Percentiles rank a stretch among this genome's conserved stretches.
phyloP scores from a whole-genome alignment of 2,329 filamentous ascomycete species.

The Diplodia mutila region DNA sequence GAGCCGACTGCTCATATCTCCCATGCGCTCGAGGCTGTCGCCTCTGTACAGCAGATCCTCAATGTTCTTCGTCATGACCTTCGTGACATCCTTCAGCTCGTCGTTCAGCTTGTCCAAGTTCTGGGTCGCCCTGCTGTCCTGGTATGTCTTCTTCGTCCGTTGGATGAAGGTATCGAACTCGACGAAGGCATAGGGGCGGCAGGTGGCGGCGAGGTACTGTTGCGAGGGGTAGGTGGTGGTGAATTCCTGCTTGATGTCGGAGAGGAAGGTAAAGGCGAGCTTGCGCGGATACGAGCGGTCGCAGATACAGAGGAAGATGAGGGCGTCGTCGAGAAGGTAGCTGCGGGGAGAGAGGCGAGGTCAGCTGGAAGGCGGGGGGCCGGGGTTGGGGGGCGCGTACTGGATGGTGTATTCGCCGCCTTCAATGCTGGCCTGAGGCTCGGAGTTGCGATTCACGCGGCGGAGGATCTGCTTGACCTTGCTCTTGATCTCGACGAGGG shows the following conservation, averaged over 20 bases:
- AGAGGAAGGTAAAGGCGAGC: conserved; percentile 96
- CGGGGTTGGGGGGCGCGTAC: conserved; percentile 54
- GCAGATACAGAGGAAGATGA: conserved; percentile 93
- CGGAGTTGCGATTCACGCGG: conserved; percentile 84
- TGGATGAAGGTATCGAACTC: conserved; percentile 98
- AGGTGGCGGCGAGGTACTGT: conserved; percentile 72
- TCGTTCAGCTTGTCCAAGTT: conserved; percentile 96
- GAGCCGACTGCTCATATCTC: conserved; percentile 84
- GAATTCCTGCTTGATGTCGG: conserved; percentile 90
- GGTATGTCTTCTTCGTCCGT: conserved; percentile 90
- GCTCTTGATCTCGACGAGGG: conserved; percentile 80
- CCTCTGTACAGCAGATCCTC: conserved; percentile 95
- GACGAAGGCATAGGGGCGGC: conserved; percentile 94
- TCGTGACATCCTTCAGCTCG: conserved; percentile 94
- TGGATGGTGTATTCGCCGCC: conserved; percentile 82
- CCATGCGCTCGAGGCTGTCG: conserved; percentile 94
- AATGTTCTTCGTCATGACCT: conserved; percentile 99
- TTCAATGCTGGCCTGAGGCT: conserved; percentile 90
- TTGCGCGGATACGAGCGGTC: conserved; percentile 95
- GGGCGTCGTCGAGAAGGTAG: conserved; percentile 80
- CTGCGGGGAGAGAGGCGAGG: conserved; percentile 48
- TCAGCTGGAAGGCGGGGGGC: conserved; percentile 29
- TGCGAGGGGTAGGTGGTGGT: conserved; percentile 75
- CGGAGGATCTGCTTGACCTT: conserved; percentile 91
- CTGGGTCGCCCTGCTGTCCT: conserved; percentile 85